A percentile compares a stretch with the other conserved stretches of the same genome.
Conservation (phyloP, 2,329 filamentous ascomycete species). For the Trichoderma arundinaceum region DNA sequence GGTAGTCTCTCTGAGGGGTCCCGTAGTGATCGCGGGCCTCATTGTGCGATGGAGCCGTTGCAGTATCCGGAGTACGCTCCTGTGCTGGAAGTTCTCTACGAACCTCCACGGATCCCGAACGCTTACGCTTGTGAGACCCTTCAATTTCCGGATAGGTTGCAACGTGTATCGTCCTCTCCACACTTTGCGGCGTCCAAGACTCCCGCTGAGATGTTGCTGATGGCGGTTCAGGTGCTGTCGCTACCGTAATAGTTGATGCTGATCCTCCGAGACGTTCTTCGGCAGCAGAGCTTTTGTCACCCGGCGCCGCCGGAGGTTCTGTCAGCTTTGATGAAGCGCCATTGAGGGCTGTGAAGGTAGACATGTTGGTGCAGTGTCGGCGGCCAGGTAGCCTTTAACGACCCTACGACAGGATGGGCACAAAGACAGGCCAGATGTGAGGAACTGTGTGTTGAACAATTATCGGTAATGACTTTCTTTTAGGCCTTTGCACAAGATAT, state of each 20-base stretch:
- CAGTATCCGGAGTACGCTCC: slow-evolving; percentile 45
- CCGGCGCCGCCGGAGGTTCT: slow-evolving; percentile 43
- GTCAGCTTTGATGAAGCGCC: slow-evolving; percentile 54
- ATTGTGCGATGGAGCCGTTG: slow-evolving; percentile 40
- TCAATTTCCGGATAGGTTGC: slow-evolving; percentile 54
- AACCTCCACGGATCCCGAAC: slow-evolving; percentile 66
- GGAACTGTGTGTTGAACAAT: not conserved
- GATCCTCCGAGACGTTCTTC: slow-evolving; percentile 44
- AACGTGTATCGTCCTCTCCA: slow-evolving; percentile 52
- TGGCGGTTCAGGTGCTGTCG: slow-evolving; percentile 38
- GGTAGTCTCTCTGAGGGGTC: slow-evolving; percentile 53
- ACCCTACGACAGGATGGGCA: slow-evolving; percentile 14
- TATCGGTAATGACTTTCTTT: not conserved
- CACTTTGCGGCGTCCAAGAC: slow-evolving; percentile 49
- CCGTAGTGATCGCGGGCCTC: slow-evolving; percentile 52
- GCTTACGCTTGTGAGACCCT: slow-evolving; percentile 68
- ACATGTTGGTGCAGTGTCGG: slow-evolving; percentile 46
- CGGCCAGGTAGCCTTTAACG: slow-evolving; percentile 12
- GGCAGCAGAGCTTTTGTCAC: slow-evolving; percentile 42
- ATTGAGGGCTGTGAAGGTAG: slow-evolving; percentile 59
- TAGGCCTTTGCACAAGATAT: not conserved
- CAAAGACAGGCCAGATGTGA: not conserved
- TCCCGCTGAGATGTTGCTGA: slow-evolving; percentile 45
- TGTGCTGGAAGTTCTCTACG: slow-evolving; percentile 46
- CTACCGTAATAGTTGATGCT: slow-evolving; percentile 36